Percentiles rank a stretch among this genome's conserved stretches.
Conservation (phyloP, 2,329 filamentous ascomycete genomes). For the Fusarium begoniae region DNA sequence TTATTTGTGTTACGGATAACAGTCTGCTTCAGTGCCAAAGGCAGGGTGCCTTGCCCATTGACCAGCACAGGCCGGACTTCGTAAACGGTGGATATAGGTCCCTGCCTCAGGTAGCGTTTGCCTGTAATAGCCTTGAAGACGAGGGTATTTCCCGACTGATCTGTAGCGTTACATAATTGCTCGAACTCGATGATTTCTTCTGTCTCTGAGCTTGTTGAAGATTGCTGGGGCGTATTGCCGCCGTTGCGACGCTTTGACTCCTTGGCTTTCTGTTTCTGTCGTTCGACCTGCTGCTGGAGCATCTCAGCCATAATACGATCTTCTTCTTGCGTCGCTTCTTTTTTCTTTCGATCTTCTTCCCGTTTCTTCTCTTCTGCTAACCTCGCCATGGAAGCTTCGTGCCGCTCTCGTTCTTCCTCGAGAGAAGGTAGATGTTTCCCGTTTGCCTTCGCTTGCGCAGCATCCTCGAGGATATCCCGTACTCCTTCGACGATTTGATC, state of each 20-base stretch:
- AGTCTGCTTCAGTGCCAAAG: slow-evolving; percentile 79
- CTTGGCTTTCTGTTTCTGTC: slow-evolving; percentile 70
- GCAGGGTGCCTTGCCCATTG: slow-evolving; percentile 64
- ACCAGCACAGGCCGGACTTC: slow-evolving; percentile 75
- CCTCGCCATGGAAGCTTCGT: slow-evolving; percentile 76
- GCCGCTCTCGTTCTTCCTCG: slow-evolving; percentile 86
- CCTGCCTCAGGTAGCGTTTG: slow-evolving; percentile 71
- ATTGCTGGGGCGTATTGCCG: slow-evolving; percentile 40
- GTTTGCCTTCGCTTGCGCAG: slow-evolving; percentile 78
- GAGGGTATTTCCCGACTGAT: slow-evolving; percentile 69
- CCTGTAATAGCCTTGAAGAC: slow-evolving; percentile 77
- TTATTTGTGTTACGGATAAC: slow-evolving; percentile 65
- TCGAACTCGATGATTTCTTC: slow-evolving; percentile 68
- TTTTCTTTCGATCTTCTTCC: slow-evolving; percentile 61
- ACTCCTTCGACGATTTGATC: slow-evolving; percentile 74
- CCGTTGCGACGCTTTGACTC: slow-evolving; percentile 68
- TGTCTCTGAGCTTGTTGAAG: slow-evolving; percentile 41
- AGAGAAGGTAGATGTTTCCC: slow-evolving; percentile 83
- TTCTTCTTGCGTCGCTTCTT: slow-evolving; percentile 71
- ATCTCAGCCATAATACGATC: slow-evolving; percentile 75
- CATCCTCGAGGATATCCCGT: slow-evolving; percentile 84
- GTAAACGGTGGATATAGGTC: slow-evolving; percentile 73
- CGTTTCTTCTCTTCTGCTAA: slow-evolving; percentile 66
- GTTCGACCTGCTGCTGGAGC: slow-evolving; percentile 76
- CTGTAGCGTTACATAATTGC: slow-evolving; percentile 69